These are phyloP conservation scores for Aureobasidium melanogenum DNA, from an alignment of 2,329 filamentous ascomycete genomes.

Conservation along the genomic window DNA sequence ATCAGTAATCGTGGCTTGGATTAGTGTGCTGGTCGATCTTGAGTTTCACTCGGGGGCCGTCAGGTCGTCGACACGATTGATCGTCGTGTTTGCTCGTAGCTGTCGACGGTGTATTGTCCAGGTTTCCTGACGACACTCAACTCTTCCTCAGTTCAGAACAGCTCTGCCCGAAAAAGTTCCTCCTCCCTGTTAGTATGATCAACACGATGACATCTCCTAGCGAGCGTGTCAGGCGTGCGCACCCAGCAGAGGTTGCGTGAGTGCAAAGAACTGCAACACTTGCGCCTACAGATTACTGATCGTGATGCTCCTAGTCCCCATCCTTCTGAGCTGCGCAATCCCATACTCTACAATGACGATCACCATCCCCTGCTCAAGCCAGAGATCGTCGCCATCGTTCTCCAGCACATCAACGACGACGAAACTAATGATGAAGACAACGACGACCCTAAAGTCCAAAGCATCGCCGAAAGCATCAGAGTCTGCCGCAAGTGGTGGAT, in stretches of 20 bases:
- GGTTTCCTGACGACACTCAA: too few relatives aligned
- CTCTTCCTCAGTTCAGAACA: too few relatives aligned
- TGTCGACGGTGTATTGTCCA: too few relatives aligned
- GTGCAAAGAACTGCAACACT: neutral
- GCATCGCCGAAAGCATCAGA: neutral
- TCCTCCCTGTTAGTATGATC: neutral
- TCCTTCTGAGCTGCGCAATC: neutral
- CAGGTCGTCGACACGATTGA: neutral
- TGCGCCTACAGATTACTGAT: neutral
- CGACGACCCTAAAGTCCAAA: neutral
- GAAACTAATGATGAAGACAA: too few relatives aligned
- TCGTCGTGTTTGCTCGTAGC: too few relatives aligned
- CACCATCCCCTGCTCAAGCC: neutral
- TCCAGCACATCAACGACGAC: neutral
- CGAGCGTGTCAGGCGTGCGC: too few relatives aligned
- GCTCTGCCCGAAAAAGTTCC: too few relatives aligned
- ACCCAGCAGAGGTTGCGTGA: neutral
- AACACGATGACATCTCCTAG: neutral
- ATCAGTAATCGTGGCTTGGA: too few relatives aligned
- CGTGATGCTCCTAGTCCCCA: neutral
- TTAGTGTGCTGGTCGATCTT: neutral
- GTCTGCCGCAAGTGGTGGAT: neutral
- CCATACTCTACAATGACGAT: neutral
- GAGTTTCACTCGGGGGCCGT: neutral
- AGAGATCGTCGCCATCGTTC: neutral